Percentiles rank a stretch among this genome's conserved stretches.
phyloP scores from a whole-genome alignment of 768 basidiomycete species.

The Asterophora lycoperdoides region DNA sequence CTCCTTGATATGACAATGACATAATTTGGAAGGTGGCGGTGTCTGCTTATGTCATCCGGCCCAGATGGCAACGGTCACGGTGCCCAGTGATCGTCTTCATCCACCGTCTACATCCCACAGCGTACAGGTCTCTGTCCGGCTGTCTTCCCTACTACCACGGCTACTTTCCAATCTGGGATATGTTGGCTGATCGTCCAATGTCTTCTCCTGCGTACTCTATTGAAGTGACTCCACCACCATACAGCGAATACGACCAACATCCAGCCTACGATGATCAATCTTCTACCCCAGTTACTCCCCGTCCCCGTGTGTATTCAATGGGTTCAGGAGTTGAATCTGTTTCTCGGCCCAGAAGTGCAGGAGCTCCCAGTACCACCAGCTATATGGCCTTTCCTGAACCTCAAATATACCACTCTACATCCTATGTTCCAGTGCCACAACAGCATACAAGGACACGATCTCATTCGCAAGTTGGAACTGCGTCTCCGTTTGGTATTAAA shows the following conservation, averaged over 20 bases:
- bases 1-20: too few species aligned
- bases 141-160: slow-evolving; percentile 9
- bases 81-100: not conserved
- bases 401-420: slow-evolving; percentile 44
- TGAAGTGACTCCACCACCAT: slow-evolving; percentile 23
- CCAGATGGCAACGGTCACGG: too few species aligned
- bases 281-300: slow-evolving; percentile 22
- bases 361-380: slow-evolving; percentile 16
- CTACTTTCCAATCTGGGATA: not conserved
- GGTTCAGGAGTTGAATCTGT: slow-evolving; percentile 19
- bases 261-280: slow-evolving; percentile 23
- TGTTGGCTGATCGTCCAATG: slow-evolving; percentile 3
- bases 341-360: slow-evolving; percentile 36
- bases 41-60: too few species aligned
- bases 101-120: not conserved
- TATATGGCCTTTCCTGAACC: slow-evolving; percentile 49
- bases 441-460: slow-evolving; percentile 19
- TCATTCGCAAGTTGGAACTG: slow-evolving; percentile 39
- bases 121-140: not conserved
- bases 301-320: slow-evolving; percentile 32
- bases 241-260: slow-evolving; percentile 12
- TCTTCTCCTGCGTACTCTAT: slow-evolving; percentile 28
- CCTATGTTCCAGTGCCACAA: slow-evolving; percentile 27
- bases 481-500: slow-evolving; percentile 16
- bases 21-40: too few species aligned